Evolutionary conservation across 75 land plant genomes (phyloP).

Genomic region (Gnetum montanum): DNA sequence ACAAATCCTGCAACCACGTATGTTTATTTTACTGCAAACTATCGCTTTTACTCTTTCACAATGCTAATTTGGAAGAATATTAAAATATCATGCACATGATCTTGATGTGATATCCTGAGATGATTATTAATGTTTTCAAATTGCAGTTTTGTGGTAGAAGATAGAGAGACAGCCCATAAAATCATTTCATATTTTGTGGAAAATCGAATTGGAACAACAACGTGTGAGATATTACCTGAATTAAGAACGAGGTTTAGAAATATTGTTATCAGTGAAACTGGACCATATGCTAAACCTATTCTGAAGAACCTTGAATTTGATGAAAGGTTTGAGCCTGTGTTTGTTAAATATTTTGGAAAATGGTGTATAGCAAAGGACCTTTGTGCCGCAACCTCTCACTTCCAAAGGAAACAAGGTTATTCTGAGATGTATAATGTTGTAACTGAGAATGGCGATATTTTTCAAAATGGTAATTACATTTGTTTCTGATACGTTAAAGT

Average conservation of each 20-base stretch:
- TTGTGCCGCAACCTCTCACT: slow-evolving; percentile 10
- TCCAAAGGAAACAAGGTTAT: slow-evolving; percentile 4
- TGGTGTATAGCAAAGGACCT: slow-evolving; percentile 14
- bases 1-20: slow-evolving; percentile 11
- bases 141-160: slow-evolving; percentile 14
- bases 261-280: not conserved
- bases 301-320: slow-evolving; percentile 7
- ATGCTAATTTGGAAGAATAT: not conserved
- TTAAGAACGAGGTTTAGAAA: not conserved
- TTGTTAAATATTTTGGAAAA: slow-evolving; percentile 12
- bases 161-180: slow-evolving; percentile 12
- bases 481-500: too few species aligned
- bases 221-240: slow-evolving; percentile 19
- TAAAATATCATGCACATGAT: too few species aligned
- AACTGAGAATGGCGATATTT: slow-evolving; percentile 15
- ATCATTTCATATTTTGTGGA: slow-evolving; percentile 12
- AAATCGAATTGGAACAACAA: slow-evolving; percentile 12
- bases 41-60: not conserved
- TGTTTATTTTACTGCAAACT: not conserved
- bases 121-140: not conserved
- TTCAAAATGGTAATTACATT: slow-evolving; percentile 10
- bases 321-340: slow-evolving; percentile 3
- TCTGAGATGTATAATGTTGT: slow-evolving; percentile 11
- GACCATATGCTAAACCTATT: not conserved
- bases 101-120: too few species aligned